Conservation (phyloP, 768 basidiomycete species). For the Leccinum subtestaceum region DNA sequence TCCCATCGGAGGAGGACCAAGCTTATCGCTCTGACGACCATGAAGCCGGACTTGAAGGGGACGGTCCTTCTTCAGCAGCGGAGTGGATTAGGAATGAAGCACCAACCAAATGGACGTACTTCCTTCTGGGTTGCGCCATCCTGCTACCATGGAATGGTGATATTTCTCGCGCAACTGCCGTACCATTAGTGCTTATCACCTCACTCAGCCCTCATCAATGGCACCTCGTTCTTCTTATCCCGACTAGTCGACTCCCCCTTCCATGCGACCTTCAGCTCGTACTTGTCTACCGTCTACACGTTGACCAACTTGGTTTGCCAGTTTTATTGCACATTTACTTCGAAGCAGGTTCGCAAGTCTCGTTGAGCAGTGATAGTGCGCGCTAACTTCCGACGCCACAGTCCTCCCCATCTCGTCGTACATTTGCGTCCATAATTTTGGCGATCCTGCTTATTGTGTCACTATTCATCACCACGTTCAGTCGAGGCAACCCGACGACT, state of each 20-base stretch:
- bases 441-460: conserved; percentile 56
- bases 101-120: conserved; percentile 61
- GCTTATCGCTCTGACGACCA: neutral
- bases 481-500: conserved; percentile 46
- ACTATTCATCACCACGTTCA: conserved; percentile 65
- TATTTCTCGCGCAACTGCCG: conserved; percentile 13
- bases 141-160: conserved; percentile 90
- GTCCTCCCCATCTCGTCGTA: conserved; percentile 60
- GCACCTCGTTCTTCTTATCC: conserved; percentile 76
- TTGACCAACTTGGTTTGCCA: conserved; percentile 66
- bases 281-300: conserved; percentile 61
- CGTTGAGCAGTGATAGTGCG: neutral
- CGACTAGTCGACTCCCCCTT: conserved; percentile 60
- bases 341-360: conserved; percentile 54
- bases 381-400: conserved; percentile 28
- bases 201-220: conserved; percentile 77
- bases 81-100: conserved; percentile 33
- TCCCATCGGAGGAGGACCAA: conserved; percentile 23
- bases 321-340: conserved; percentile 67
- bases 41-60: conserved; percentile 1
- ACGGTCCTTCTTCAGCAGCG: conserved; percentile 23
- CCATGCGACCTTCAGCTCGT: conserved; percentile 60
- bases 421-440: conserved; percentile 47
- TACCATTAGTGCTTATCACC: conserved; percentile 1
- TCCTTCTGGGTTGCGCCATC: conserved; percentile 73